These are phyloP conservation scores for Candida succiphila DNA, from an alignment of 805 yeast genomes.

Conservation along the genomic window DNA sequence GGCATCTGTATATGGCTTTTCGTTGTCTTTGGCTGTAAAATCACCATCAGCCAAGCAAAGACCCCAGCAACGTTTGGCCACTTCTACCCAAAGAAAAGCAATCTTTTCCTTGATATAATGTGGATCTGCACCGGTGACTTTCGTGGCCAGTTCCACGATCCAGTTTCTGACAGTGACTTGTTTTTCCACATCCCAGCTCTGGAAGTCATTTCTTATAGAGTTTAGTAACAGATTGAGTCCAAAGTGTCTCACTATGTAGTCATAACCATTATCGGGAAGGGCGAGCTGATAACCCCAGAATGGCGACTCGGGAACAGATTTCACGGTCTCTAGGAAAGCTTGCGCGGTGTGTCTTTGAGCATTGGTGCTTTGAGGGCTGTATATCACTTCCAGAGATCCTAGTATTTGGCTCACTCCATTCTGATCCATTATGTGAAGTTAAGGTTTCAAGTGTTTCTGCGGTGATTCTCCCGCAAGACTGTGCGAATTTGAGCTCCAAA, in stretches of 20 bases:
- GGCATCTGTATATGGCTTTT: constrained; percentile 25
- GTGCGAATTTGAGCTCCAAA: no score
- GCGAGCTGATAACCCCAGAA: constrained; percentile 88
- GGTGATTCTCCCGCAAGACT: no score
- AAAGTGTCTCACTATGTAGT: constrained; percentile 76
- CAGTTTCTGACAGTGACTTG: constrained; percentile 66
- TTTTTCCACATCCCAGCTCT: constrained; percentile 43
- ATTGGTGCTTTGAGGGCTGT: constrained; percentile 56
- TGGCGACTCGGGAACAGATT: constrained; percentile 75
- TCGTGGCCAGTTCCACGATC: constrained; percentile 69
- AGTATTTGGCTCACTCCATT: constrained; percentile 66
- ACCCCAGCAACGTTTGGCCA: constrained; percentile 92
- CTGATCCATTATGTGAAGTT: constrained; percentile 38
- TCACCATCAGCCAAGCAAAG: constrained; percentile 33
- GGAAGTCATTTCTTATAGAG: constrained; percentile 53
- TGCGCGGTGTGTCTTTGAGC: constrained; percentile 45
- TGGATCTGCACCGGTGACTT: constrained; percentile 60
- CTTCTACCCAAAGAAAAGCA: constrained; percentile 83
- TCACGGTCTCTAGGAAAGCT: constrained; percentile 63
- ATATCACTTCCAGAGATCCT: constrained; percentile 66
- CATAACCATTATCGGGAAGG: constrained; percentile 44
- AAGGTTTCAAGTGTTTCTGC: no score
- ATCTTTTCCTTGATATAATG: constrained; percentile 84
- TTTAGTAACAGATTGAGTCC: constrained; percentile 75
- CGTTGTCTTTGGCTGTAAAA: constrained; percentile 4